phyloP scores from a whole-genome alignment of 1,139 yeast species.

The Yamadazyma jaroonii region DNA sequence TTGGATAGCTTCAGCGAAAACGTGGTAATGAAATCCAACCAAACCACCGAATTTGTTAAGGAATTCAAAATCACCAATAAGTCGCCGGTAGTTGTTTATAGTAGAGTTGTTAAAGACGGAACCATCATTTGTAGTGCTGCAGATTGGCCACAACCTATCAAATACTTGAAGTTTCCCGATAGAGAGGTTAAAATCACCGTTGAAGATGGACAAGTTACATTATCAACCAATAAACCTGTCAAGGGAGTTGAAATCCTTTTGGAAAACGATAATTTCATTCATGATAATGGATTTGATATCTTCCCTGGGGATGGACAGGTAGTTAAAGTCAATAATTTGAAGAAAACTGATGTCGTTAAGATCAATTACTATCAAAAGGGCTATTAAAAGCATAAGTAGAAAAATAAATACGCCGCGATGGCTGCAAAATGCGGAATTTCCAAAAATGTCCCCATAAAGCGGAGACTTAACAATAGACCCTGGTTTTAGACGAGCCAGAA shows the following conservation, averaged over 20 bases:
- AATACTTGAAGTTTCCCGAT: slow-evolving; percentile 32
- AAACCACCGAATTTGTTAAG: slow-evolving; percentile 29
- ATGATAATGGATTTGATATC: slow-evolving; percentile 45
- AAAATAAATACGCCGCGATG: too few species aligned
- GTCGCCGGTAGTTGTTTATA: slow-evolving; percentile 20
- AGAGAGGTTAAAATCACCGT: slow-evolving; percentile 14
- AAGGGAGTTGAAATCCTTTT: slow-evolving; percentile 35
- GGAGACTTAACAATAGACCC: too few species aligned
- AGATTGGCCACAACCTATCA: slow-evolving; percentile 58
- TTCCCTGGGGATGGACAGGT: slow-evolving; percentile 31
- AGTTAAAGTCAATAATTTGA: slow-evolving; percentile 16
- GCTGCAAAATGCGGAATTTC: too few species aligned
- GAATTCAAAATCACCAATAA: slow-evolving; percentile 15
- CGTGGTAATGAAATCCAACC: slow-evolving; percentile 27
- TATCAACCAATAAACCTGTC: slow-evolving; percentile 33
- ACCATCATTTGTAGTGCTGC: slow-evolving; percentile 29
- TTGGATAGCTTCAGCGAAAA: slow-evolving; percentile 16
- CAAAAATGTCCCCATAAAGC: too few species aligned
- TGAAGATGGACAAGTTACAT: slow-evolving; percentile 16
- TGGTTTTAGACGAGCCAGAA: too few species aligned
- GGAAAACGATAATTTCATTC: slow-evolving; percentile 19
- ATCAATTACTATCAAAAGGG: slow-evolving; percentile 13
- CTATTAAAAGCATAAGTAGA: neutral
- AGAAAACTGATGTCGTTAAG: slow-evolving; percentile 7
- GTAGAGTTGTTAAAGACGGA: slow-evolving; percentile 17